phyloP scores from a whole-genome alignment of 2,329 filamentous ascomycete genomes.

The Hypoxylon sp. region DNA sequence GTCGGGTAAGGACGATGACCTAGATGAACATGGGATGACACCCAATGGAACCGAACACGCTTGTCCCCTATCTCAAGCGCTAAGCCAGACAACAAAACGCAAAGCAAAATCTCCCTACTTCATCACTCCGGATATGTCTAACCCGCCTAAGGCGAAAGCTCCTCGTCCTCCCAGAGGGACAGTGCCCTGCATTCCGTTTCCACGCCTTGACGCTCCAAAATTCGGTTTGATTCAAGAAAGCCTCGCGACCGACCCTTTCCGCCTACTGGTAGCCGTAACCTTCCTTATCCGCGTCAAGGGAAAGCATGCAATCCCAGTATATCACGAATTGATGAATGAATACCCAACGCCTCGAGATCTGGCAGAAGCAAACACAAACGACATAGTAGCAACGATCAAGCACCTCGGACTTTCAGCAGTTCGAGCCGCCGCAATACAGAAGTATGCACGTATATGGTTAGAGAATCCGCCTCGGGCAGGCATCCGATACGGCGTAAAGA shows the following conservation, averaged over 20 bases:
- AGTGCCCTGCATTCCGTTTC: conserved; percentile 74
- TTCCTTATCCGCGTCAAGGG: conserved; percentile 88
- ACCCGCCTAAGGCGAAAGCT: conserved; percentile 44
- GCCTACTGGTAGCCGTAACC: conserved; percentile 83
- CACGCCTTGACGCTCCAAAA: conserved; percentile 70
- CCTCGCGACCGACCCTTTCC: conserved; percentile 81
- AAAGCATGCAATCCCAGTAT: conserved; percentile 79
- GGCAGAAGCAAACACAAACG: conserved; percentile 67
- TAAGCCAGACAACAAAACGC: conserved; percentile 45
- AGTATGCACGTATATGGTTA: conserved; percentile 79
- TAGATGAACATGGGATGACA: neutral
- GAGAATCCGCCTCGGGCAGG: conserved; percentile 71
- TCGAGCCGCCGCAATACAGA: conserved; percentile 77
- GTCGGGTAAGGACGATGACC: neutral
- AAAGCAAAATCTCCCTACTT: conserved; percentile 57
- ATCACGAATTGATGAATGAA: conserved; percentile 75
- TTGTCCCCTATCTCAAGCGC: conserved; percentile 9
- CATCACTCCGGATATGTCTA: conserved; percentile 19
- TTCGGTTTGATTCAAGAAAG: conserved; percentile 91
- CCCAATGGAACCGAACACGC: neutral
- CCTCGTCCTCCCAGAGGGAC: conserved; percentile 60
- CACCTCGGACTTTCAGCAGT: conserved; percentile 79
- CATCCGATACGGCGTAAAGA: conserved; percentile 67
- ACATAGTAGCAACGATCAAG: conserved; percentile 74
- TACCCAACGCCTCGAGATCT: conserved; percentile 79